phyloP scores from a whole-genome alignment of 345 rosid species.

The Eucalyptus pauciflora region DNA sequence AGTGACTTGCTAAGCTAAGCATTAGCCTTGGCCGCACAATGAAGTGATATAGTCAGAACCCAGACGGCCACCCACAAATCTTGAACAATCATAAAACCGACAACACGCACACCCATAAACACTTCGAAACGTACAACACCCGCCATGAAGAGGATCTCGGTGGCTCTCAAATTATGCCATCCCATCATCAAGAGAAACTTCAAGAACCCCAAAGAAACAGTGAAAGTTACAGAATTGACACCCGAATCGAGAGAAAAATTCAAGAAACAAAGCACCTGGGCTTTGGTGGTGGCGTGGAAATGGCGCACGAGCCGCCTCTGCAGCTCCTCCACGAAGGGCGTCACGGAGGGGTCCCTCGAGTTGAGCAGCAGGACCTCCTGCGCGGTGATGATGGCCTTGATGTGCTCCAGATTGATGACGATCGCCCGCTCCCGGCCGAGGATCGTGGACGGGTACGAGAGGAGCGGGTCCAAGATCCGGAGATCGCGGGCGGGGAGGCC shows the following conservation, averaged over 20 bases:
- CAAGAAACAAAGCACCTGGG: slow-evolving; percentile 31
- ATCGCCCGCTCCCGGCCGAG: slow-evolving; percentile 87
- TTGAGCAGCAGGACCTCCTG: slow-evolving; percentile 77
- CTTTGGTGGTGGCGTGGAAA: slow-evolving; percentile 47
- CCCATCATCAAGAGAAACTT: neutral
- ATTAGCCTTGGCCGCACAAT: neutral
- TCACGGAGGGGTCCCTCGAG: slow-evolving; percentile 72
- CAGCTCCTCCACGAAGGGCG: slow-evolving; percentile 69
- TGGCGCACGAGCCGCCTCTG: slow-evolving; percentile 47
- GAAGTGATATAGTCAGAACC: neutral
- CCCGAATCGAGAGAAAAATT: neutral
- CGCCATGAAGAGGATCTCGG: neutral
- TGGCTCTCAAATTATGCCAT: neutral
- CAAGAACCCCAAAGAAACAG: neutral
- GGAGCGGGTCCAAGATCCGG: slow-evolving; percentile 80
- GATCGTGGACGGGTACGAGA: slow-evolving; percentile 82
- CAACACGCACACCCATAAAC: neutral
- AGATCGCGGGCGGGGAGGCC: slow-evolving; percentile 90
- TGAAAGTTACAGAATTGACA: neutral
- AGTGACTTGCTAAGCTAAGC: neutral
- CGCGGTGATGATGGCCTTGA: slow-evolving; percentile 87
- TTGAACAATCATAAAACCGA: neutral
- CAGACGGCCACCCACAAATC: neutral
- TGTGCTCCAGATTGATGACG: slow-evolving; percentile 86
- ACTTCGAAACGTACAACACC: neutral